Percentiles rank a stretch among this genome's conserved stretches.
phyloP scores from a whole-genome alignment of 805 yeast species.

The Cyberlindnera galapagoensis region DNA sequence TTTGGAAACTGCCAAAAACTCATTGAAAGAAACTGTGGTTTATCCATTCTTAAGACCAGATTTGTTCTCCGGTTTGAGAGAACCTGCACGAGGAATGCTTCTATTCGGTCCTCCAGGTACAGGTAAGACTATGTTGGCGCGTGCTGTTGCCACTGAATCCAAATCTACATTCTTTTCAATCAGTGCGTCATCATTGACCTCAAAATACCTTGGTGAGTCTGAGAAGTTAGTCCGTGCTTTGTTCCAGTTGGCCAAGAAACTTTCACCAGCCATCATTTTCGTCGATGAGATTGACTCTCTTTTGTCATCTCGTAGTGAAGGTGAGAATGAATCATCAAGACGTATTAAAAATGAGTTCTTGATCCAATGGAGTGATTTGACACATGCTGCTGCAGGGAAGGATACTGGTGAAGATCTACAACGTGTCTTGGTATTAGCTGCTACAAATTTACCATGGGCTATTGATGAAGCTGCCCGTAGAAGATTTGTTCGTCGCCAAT shows the following conservation, averaged over 20 bases:
- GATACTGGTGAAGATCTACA: slow-evolving; percentile 30
- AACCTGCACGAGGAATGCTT: slow-evolving; percentile 95
- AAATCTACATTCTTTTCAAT: slow-evolving; percentile 90
- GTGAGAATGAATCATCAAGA: slow-evolving; percentile 83
- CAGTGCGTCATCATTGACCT: slow-evolving; percentile 84
- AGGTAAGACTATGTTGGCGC: slow-evolving; percentile 95
- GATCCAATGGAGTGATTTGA: slow-evolving; percentile 91
- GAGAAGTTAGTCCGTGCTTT: slow-evolving; percentile 89
- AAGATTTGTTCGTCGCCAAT: slow-evolving; percentile 86
- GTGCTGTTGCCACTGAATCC: slow-evolving; percentile 96
- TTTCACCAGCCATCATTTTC: slow-evolving; percentile 91
- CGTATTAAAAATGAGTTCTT: slow-evolving; percentile 90
- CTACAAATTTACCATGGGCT: slow-evolving; percentile 96
- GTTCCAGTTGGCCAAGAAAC: slow-evolving; percentile 74
- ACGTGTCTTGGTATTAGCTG: slow-evolving; percentile 86
- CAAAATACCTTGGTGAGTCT: slow-evolving; percentile 77
- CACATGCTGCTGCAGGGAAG: slow-evolving; percentile 72
- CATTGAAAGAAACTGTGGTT: slow-evolving; percentile 91
- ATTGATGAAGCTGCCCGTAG: slow-evolving; percentile 97
- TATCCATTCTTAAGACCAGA: slow-evolving; percentile 95
- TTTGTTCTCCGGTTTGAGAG: slow-evolving; percentile 82
- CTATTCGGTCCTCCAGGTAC: slow-evolving; percentile 98
- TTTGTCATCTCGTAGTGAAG: slow-evolving; percentile 70
- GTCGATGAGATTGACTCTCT: slow-evolving; percentile 95
- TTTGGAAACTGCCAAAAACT: slow-evolving; percentile 75